Evolutionary conservation across 768 basidiomycete species (phyloP), one percentile per base, ranked within the genome.

Genomic region (Leccinum aurantiacum): DNA sequence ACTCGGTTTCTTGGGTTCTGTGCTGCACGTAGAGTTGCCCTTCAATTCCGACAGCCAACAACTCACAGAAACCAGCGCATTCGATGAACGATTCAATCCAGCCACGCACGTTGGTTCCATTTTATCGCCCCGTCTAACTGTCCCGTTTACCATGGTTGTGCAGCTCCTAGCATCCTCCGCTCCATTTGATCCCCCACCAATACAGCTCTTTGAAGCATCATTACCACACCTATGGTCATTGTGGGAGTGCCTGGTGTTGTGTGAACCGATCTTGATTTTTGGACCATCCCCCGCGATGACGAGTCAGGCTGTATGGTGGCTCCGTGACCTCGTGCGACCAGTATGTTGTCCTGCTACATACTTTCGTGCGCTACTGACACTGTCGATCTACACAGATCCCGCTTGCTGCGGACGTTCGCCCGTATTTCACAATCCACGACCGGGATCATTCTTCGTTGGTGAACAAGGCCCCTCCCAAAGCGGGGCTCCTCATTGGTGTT

Each of bases 371-470:
- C 14, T 27, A 25, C 56, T n/a, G 37, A 55, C 47, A 29, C 50
- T 13, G n/a, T 37, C 37, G 60, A 38, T 55, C 6, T 41, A 9
- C 38, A 47, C 60, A 94, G 93, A 87, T 96, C 31, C 93, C 94
- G 4, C 79, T 92, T 8, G 84, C 88, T 0, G 85, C 85, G 1
- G 95, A 99, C 68, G 85, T 93, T 66, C 83, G 96, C 9, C 96
- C 96, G 0, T 99, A 96, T 73, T 91, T 98, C 64, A 97, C 96
- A 15, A 94, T 99, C 66, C 96, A 98, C 71, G 96, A 98, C 67
- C 82, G 82, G n/a, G 95, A 97, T 60, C 86, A 89, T 63, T 65
- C 80, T 3, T 68, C 80, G 2, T 73, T 99, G 13, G 87, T 97
- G 47, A 94, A 93, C 70, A 87, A 87, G 61, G 84, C 90, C 31